Evolutionary conservation across 2,329 filamentous ascomycete species (phyloP), one percentile per base, ranked within the genome.

Genomic region (Cyclaneusma minus): DNA sequence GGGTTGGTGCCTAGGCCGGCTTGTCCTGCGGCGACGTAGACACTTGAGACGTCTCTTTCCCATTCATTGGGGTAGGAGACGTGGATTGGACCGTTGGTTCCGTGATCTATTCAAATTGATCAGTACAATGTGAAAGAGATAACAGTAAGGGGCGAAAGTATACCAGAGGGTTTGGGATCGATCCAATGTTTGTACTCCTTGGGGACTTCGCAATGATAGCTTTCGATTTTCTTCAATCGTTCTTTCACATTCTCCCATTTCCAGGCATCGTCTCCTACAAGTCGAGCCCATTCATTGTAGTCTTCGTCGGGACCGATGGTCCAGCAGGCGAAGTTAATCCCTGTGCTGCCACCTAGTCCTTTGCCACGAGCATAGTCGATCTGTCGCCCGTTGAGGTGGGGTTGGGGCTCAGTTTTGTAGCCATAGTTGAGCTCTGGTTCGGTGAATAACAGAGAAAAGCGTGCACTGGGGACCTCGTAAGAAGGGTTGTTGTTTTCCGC

Each of bases 271-370:
- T 78, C 70, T 0, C 48, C 65, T 0, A 67, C 60, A 2, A 62
- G 33, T 0, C 53, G 47, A 1, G 67, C 67, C 68, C 70, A 75
- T 28, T 65, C 56, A 15, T 77, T 58, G 32, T 68, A 76, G 35
- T 78, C 72, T 27, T 67, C 66, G 2, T 52, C 49, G 2, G 65
- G 57, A 3, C 73, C 72, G 14, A 62, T 36, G 3, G 55, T 61
- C 42, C 55, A 73, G 9, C 62, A 56, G 10, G 57, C 55, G 30
- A 67, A 68, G 39, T 69, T 69, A 35, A 68, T 61, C 6, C 60
- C 58, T 27, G 50, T 60, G 3, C 54, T 57, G 2, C 64, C 64
- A 2, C 64, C 64, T 0, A 69, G 44, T 1, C 58, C 60, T 25
- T 53, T 54, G 1, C 65, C 64, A 2, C 63, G 56, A 5, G 54